These are phyloP conservation scores for Croton setiger DNA, from an alignment of 441 rosid species.

Conservation along the genomic window DNA sequence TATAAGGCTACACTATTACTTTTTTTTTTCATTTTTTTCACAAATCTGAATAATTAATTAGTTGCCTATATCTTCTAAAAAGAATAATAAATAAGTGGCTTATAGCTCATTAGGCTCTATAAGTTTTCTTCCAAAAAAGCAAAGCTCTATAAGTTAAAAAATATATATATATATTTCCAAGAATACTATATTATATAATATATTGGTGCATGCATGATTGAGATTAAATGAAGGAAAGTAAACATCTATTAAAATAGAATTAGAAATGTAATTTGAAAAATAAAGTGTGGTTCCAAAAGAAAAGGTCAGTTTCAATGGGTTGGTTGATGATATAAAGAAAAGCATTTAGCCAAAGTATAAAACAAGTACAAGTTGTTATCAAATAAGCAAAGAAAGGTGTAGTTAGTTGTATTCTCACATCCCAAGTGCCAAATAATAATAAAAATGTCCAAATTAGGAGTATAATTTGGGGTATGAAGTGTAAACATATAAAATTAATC, in stretches of 20 bases:
- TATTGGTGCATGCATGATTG: too few relatives aligned
- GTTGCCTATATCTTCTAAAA: too few relatives aligned
- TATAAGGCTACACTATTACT: background rate
- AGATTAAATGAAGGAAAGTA: too few relatives aligned
- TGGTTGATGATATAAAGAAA: background rate
- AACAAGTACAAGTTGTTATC: constrained; percentile 11
- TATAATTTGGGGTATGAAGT: background rate
- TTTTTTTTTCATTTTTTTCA: background rate
- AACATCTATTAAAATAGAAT: too few relatives aligned
- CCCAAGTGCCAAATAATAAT: constrained; percentile 6
- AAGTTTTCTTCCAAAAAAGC: too few relatives aligned
- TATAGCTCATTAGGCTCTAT: too few relatives aligned
- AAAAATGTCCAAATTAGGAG: background rate
- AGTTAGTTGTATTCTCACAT: constrained; percentile 20
- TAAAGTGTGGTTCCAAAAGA: background rate
- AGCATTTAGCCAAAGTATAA: background rate
- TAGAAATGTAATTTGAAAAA: too few relatives aligned
- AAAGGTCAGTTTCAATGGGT: background rate
- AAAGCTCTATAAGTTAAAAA: too few relatives aligned
- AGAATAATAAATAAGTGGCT: too few relatives aligned
- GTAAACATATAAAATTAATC: background rate
- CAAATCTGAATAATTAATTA: too few relatives aligned
- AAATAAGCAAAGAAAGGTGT: background rate
- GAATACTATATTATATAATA: too few relatives aligned
- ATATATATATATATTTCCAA: too few relatives aligned